phyloP scores from a whole-genome alignment of 352 stramenopile genomes.

The Nothophytophthora sp. region DNA sequence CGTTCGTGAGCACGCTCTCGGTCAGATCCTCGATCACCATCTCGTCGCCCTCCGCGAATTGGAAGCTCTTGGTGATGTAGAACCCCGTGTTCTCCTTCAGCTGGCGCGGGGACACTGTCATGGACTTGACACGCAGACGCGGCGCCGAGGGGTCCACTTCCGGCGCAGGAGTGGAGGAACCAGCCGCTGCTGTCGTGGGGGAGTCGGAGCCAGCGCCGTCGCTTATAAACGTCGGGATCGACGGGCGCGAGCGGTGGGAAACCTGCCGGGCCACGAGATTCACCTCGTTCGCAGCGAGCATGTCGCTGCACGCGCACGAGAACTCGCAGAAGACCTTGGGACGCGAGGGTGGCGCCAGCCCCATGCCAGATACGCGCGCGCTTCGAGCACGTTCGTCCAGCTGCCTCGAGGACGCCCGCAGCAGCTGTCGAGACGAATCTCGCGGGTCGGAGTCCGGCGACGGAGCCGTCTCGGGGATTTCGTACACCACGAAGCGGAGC shows the following conservation, averaged over 20 bases:
- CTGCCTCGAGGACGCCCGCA: conserved; percentile 49
- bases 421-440: conserved; percentile 25
- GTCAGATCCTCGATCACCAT: conserved; percentile 86
- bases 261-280: conserved; percentile 59
- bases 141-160: conserved; percentile 32
- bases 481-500: conserved; percentile 83
- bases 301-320: conserved; percentile 60
- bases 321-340: conserved; percentile 85
- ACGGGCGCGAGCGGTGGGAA: conserved; percentile 40
- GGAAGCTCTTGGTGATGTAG: conserved; percentile 81
- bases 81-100: conserved; percentile 79
- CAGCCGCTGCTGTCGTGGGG: conserved; percentile 15
- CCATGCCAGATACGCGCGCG: conserved; percentile 61
- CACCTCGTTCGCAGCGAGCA: conserved; percentile 56
- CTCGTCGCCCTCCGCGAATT: conserved; percentile 69
- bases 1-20: conserved; percentile 81
- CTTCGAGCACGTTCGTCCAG: conserved; percentile 56
- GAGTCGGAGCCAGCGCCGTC: conserved; percentile 30
- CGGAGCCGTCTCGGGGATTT: conserved; percentile 56
- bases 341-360: conserved; percentile 48
- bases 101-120: conserved; percentile 71
- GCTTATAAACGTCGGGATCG: conserved; percentile 28
- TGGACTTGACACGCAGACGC: conserved; percentile 65
- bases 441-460: conserved; percentile 16
- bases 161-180: conserved; percentile 5